Evolutionary conservation across 768 basidiomycete genomes (phyloP), one percentile per base, ranked within the genome.

Genomic region (Austroboletus eburneus): DNA sequence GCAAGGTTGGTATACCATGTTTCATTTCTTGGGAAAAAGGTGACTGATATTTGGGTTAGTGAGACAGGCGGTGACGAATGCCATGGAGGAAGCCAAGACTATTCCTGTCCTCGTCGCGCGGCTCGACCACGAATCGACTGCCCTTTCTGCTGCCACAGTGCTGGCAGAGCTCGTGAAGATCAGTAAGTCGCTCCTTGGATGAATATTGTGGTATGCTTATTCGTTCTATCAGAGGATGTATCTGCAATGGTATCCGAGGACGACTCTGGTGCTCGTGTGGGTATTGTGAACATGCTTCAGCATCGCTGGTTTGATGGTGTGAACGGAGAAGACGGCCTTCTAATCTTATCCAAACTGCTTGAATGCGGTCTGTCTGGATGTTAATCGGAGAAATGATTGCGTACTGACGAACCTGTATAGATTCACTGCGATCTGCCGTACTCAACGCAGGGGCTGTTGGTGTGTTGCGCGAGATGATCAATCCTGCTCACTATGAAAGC

Each of bases 251-350:
- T 56, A 2, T 49, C 45, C 16, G 30, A 43, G 2, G 39, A 51
- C 4, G n/a, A 42, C 9, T 38, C 39, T 1, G 46, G 50, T 17
- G 52, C 45, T 12, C 23, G 39, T 10, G 18, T 0, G 18, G 39
- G 38, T 13, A 54, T 65, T 25, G 6, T 59, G 20, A 24, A 34
- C 7, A 65, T 64, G 62, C 43, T 64, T 24, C 46, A 24, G 38
- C 53, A 51, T 40, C 52, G 60, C 34, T 60, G 63, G 60, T 64
- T 65, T n/a, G 62, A 65, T 17, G 61, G 52, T 9, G 13, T 50
- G n/a, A 48, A 43, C 1, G 60, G 59, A 29, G 63, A 63, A 51
- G 63, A 64, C 22, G 57, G 57, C 18, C 43, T 64, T 2, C 48
- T 46, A 21, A 53, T 54, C n/a, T 34, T 64, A 1, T 45, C 43